Conservation (phyloP, 495 filamentous ascomycete genomes). For the Neurospora sp. region DNA sequence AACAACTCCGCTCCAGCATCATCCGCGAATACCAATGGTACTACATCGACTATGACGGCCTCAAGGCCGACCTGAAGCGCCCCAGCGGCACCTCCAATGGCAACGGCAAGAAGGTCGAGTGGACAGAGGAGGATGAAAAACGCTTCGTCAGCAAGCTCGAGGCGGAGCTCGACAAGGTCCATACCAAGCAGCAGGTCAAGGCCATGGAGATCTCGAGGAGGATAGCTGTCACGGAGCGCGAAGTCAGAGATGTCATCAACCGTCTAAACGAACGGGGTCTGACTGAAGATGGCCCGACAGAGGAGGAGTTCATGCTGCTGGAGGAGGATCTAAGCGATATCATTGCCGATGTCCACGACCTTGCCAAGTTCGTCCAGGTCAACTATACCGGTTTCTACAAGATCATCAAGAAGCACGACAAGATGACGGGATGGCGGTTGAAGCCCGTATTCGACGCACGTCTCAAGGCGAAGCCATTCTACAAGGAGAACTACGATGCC, state of each 20-base stretch:
- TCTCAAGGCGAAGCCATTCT: constrained; percentile 92
- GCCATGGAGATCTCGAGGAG: constrained; percentile 85
- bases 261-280: constrained; percentile 51
- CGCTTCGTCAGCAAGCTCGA: constrained; percentile 80
- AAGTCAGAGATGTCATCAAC: constrained; percentile 77
- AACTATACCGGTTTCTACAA: constrained; percentile 99
- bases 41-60: constrained; percentile 93
- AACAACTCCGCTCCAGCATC: constrained; percentile 85
- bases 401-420: constrained; percentile 99
- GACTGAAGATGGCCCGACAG: constrained; percentile 51
- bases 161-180: constrained; percentile 89
- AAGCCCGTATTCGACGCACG: constrained; percentile 89
- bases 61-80: constrained; percentile 79
- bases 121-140: constrained; percentile 89
- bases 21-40: constrained; percentile 93
- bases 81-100: constrained; percentile 41
- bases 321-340: constrained; percentile 96
- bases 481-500: constrained; percentile 95
- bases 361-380: constrained; percentile 96
- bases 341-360: constrained; percentile 96
- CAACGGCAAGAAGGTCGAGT: constrained; percentile 38
- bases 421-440: constrained; percentile 89
- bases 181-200: constrained; percentile 92
- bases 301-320: constrained; percentile 88
- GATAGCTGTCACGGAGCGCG: constrained; percentile 75